A percentile compares a stretch with the other conserved stretches of the same genome.
Conservation (phyloP, 129 eudicot species). For the Centrapalus pauciflorus region DNA sequence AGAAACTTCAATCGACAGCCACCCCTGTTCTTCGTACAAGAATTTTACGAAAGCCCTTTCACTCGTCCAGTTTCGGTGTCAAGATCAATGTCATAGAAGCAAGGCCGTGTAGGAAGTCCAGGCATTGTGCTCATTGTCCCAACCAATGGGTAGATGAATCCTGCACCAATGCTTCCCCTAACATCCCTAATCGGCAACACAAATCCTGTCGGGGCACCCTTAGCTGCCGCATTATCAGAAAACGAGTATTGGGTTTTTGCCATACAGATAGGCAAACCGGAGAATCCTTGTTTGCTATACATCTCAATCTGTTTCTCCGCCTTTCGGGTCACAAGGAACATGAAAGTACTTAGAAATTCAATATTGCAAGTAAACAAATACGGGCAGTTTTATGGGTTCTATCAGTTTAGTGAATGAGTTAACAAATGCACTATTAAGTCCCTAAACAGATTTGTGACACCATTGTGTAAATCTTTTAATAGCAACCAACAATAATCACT, state of each 20-base stretch:
- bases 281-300: conserved; percentile 89
- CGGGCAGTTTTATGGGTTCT: too few species aligned
- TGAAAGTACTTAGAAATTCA: not conserved
- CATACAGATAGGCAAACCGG: conserved; percentile 88
- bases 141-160: conserved; percentile 91
- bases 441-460: too few species aligned
- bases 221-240: conserved; percentile 69
- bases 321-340: conserved; percentile 25
- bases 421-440: too few species aligned
- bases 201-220: conserved; percentile 91
- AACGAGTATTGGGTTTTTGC: conserved; percentile 98
- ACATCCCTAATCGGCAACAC: conserved; percentile 90
- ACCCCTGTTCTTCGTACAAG: not conserved
- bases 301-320: conserved; percentile 98
- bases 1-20: not conserved
- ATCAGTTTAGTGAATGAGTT: too few species aligned
- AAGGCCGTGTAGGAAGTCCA: conserved; percentile 96
- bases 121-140: conserved; percentile 99
- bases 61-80: conserved; percentile 81
- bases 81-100: conserved; percentile 91
- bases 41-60: conserved; percentile 75
- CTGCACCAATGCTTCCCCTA: conserved; percentile 95
- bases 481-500: not conserved
- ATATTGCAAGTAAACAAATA: too few species aligned
- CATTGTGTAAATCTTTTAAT: too few species aligned